A percentile compares a stretch with the other conserved stretches of the same genome.
Evolutionary conservation across 768 basidiomycete species (phyloP).

Genomic region (Suillus brevipes): DNA sequence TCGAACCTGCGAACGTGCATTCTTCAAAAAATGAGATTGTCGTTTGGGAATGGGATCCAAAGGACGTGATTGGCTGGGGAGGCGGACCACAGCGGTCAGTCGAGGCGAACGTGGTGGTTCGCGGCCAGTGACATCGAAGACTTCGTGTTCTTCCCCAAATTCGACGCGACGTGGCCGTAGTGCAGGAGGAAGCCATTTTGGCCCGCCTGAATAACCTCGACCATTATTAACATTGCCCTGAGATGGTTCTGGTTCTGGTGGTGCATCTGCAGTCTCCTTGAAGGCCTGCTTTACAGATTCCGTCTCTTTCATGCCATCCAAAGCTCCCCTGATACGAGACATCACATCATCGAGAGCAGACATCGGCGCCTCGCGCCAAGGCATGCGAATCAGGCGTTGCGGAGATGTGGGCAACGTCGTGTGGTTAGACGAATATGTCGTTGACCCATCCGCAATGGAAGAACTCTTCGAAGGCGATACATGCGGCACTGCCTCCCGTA

Average conservation of each 20-base stretch:
- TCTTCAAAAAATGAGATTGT: conserved; percentile 47
- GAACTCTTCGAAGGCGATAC: conserved; percentile 13
- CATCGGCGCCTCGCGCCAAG: conserved; percentile 57
- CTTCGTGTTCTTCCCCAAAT: conserved; percentile 41
- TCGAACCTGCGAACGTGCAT: conserved; percentile 40
- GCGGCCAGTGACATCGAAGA: conserved; percentile 45
- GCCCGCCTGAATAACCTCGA: conserved; percentile 10
- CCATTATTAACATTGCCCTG: conserved; percentile 20
- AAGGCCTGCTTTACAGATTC: conserved; percentile 15
- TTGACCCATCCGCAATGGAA: conserved; percentile 13
- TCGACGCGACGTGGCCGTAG: conserved; percentile 37
- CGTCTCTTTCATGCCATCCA: conserved; percentile 62
- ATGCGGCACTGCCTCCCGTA: conserved; percentile 1
- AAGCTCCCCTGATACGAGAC: conserved; percentile 81
- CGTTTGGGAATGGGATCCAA: conserved; percentile 48
- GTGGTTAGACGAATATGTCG: conserved; percentile 18
- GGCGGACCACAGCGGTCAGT: conserved; percentile 42
- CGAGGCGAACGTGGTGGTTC: conserved; percentile 52
- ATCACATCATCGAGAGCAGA: conserved; percentile 80
- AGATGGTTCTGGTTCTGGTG: conserved; percentile 16
- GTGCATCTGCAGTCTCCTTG: conserved; percentile 21
- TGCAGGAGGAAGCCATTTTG: conserved; percentile 59
- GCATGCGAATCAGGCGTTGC: conserved; percentile 24
- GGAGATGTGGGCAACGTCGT: conserved; percentile 17
- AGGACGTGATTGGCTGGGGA: conserved; percentile 46